These are phyloP conservation scores for Saturnispora sanitii DNA, from an alignment of 805 yeast species.

Conservation along the genomic window DNA sequence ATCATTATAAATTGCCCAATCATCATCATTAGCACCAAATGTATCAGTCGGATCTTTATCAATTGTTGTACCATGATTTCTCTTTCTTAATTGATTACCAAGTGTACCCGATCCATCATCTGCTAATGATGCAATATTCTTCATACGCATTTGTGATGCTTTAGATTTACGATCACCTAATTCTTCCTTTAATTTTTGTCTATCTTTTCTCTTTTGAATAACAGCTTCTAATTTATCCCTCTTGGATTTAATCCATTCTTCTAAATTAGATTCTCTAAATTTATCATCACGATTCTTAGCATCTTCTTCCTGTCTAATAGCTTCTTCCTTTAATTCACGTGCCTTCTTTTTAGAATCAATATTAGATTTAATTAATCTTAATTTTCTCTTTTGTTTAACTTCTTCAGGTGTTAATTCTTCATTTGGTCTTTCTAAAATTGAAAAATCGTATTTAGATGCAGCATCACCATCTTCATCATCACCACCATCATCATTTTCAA, in stretches of 20 bases:
- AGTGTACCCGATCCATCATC: conserved; percentile 36
- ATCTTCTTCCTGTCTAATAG: conserved; percentile 48
- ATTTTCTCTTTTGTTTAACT: conserved; percentile 78
- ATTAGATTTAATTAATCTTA: conserved; percentile 72
- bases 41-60: conserved; percentile 91
- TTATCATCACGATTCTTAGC: conserved; percentile 56
- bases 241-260: conserved; percentile 71
- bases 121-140: conserved; percentile 78
- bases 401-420: conserved; percentile 71
- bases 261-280: conserved; percentile 68
- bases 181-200: conserved; percentile 62
- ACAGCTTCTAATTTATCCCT: conserved; percentile 48
- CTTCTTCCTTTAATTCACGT: conserved; percentile 65
- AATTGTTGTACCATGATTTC: conserved; percentile 52
- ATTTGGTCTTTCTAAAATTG: conserved; percentile 76
- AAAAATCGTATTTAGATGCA: conserved; percentile 46
- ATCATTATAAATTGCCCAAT: conserved; percentile 86
- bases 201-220: conserved; percentile 56
- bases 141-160: conserved; percentile 91
- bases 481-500: conserved; percentile 34
- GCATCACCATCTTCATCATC: conserved; percentile 38
- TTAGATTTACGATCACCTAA: conserved; percentile 80
- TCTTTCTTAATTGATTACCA: conserved; percentile 24
- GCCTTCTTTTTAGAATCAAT: conserved; percentile 82
- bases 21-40: conserved; percentile 92